Conservation (phyloP, 257 asterid species). For the Sherardia arvensis region DNA sequence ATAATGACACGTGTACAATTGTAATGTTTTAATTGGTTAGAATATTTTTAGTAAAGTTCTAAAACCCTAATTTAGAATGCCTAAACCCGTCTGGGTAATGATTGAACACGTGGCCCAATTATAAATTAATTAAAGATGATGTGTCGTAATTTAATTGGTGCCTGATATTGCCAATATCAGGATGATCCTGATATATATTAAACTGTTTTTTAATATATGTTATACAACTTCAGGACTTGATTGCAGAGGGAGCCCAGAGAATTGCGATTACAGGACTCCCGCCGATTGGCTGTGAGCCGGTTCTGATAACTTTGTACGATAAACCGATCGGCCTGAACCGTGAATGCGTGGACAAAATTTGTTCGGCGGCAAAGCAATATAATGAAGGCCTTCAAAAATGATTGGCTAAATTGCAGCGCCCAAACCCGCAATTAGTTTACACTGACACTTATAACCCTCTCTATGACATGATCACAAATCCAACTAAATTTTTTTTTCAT, state of each 20-base stretch:
- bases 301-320: slow-evolving; percentile 36
- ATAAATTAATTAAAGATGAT: too few species aligned
- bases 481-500: too few species aligned
- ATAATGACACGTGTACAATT: too few species aligned
- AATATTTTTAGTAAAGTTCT: too few species aligned
- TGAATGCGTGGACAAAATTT: slow-evolving; percentile 33
- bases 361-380: slow-evolving; percentile 38
- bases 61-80: too few species aligned
- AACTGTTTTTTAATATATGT: too few species aligned
- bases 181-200: too few species aligned
- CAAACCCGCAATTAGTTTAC: slow-evolving; percentile 19
- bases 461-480: slow-evolving; percentile 34
- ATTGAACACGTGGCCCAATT: too few species aligned
- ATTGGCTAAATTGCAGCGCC: slow-evolving; percentile 17
- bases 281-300: slow-evolving; percentile 72
- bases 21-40: too few species aligned
- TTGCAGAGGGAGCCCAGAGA: slow-evolving; percentile 41
- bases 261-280: slow-evolving; percentile 52
- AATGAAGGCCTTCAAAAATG: slow-evolving; percentile 31
- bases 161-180: too few species aligned
- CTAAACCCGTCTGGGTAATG: too few species aligned
- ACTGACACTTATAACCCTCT: slow-evolving; percentile 35
- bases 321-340: slow-evolving; percentile 22
- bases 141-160: too few species aligned
- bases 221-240: slow-evolving; percentile 13